Evolutionary conservation across 176 grass and related monocot species (phyloP).

Genomic region (Lolium perenne): DNA sequence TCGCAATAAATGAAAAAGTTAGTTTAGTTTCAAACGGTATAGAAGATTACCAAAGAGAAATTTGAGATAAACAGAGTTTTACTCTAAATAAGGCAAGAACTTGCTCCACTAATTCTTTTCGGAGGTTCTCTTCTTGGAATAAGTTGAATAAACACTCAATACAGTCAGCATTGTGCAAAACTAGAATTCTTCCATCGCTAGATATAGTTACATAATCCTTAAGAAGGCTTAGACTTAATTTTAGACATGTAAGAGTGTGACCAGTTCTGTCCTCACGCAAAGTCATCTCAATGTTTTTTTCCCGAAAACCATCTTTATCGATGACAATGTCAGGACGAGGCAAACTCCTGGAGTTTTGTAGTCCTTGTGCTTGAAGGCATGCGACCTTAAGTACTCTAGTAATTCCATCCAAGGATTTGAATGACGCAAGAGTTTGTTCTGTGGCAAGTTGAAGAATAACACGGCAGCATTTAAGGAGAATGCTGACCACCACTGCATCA

Average conservation of each 20-base stretch:
- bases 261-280: conserved; percentile 25
- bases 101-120: conserved; percentile 66
- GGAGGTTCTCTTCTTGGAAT: conserved; percentile 70
- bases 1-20: conserved; percentile 34
- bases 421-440: conserved; percentile 66
- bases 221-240: conserved; percentile 71
- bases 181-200: conserved; percentile 55
- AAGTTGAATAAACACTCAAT: conserved; percentile 78
- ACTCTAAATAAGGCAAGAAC: conserved; percentile 78
- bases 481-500: conserved; percentile 57
- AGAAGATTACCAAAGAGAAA: conserved; percentile 31
- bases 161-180: conserved; percentile 74
- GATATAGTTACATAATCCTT: conserved; percentile 67
- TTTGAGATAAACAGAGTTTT: conserved; percentile 37
- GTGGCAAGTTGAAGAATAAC: conserved; percentile 70
- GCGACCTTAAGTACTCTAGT: conserved; percentile 65
- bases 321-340: conserved; percentile 33
- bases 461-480: conserved; percentile 71
- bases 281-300: conserved; percentile 20
- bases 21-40: conserved; percentile 34
- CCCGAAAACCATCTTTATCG: conserved; percentile 38
- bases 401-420: conserved; percentile 66
- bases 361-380: conserved; percentile 60
- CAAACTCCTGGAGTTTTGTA: conserved; percentile 53
- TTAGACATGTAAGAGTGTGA: conserved; percentile 54